A percentile compares a stretch with the other conserved stretches of the same genome.
phyloP scores from a whole-genome alignment of 495 filamentous ascomycete genomes.

The Astrocystis sublimbata region DNA sequence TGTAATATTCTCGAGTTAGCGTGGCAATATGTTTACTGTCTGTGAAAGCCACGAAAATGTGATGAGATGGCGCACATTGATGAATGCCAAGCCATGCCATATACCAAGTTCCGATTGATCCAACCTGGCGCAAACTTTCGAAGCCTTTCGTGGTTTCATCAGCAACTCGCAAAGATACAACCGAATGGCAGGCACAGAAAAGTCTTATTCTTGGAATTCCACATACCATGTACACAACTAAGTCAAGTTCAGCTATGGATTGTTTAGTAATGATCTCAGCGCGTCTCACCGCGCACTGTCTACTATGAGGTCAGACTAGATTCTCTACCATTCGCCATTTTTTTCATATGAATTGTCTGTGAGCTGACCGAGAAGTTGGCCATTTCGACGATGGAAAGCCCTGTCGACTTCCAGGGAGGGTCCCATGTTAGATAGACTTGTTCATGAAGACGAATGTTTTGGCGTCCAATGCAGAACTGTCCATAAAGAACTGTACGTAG shows the following conservation, averaged over 20 bases:
- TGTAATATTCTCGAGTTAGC: neutral
- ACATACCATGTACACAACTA: no score
- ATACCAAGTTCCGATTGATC: neutral
- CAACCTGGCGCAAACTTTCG: neutral
- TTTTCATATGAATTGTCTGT: neutral
- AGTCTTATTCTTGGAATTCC: neutral
- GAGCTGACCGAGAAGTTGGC: neutral
- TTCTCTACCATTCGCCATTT: neutral
- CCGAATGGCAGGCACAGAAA: neutral
- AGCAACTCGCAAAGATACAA: neutral
- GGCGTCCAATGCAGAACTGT: no score
- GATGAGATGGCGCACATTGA: neutral
- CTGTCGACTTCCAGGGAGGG: no score
- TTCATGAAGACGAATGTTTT: no score
- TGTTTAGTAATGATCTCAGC: no score
- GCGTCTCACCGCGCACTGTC: neutral
- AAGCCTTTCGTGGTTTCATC: neutral
- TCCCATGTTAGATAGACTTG: no score
- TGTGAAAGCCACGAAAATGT: neutral
- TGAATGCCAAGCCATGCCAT: neutral
- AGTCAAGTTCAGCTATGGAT: no score
- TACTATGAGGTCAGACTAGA: constrained; percentile 9
- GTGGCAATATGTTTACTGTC: neutral
- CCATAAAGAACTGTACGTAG: no score
- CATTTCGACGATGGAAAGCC: no score